Evolutionary conservation across 2,329 filamentous ascomycete species (phyloP), one percentile per base, ranked within the genome.

Genomic region (Hyphodiscus sp.): DNA sequence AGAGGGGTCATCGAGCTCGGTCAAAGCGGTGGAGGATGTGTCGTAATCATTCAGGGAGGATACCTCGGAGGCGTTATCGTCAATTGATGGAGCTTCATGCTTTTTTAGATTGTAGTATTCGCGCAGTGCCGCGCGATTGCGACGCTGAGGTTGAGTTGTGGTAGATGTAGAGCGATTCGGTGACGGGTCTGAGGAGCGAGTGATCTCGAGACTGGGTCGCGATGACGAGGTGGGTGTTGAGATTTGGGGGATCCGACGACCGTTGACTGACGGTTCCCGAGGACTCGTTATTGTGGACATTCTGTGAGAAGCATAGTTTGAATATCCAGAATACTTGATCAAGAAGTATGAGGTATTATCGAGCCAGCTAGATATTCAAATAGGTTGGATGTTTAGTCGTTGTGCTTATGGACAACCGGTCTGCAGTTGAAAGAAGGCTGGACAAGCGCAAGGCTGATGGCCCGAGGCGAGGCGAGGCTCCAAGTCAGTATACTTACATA

Each of bases 51-150:
- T 67, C 61, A 76, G 68, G 13, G 59, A 62, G 51, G 67, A 67
- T 30, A 64, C 62, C 69, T 52, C 64, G 70, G 60, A 60, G 20
- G 59, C 54, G 41, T 56, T 58, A 41, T 63, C 60, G 46, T 54
- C 54, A 29, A 50, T 47, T 67, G 7, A 48, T 49, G 16, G 44
- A 64, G 43, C 69, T 66, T 26, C 23, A 4, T 26, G 23, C 41
- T 66, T 67, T 57, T 84, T 86, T 48, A 97, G 79, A 67, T 94
- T 94, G 73, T 97, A 97, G 76, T 96, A 97, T 67, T 96, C 91
- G 64, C 94, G 87, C 19, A 97, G 79, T 7, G 92, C 92, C 52
- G 87, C 83, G 60, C 92, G 87, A 72, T 95, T 95, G 53, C 58
- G 58, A 51, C 61, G 55, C 44, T 53, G 23, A 6, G 43, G 20